phyloP scores from a whole-genome alignment of 192 early-diverging fungal genomes.

The Obelidium mucronatum region DNA sequence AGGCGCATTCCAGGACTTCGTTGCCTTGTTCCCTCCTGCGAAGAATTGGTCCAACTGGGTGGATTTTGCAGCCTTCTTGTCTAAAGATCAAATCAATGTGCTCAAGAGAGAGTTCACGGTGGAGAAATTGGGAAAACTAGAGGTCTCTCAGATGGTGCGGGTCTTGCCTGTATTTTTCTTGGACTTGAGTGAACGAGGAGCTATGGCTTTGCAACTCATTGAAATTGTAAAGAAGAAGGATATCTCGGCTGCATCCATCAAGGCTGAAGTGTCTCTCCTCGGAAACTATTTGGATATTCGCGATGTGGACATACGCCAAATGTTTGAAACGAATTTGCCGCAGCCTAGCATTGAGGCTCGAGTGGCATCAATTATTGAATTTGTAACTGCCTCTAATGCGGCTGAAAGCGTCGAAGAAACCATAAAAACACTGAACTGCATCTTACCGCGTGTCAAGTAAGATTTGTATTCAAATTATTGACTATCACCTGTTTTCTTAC shows the following conservation, averaged over 20 bases:
- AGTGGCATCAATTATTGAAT: not conserved
- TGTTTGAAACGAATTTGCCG: not conserved
- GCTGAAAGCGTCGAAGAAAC: constrained; percentile 7
- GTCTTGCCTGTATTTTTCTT: not conserved
- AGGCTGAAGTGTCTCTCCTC: not conserved
- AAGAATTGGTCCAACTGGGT: too few species aligned
- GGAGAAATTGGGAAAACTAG: not conserved
- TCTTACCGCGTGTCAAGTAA: too few species aligned
- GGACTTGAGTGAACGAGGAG: not conserved
- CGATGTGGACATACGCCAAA: not conserved
- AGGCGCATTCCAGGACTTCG: too few species aligned
- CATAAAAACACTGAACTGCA: too few species aligned
- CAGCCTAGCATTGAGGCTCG: constrained; percentile 8
- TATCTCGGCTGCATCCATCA: not conserved
- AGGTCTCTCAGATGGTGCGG: not conserved
- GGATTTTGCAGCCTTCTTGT: too few species aligned
- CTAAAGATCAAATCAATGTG: not conserved
- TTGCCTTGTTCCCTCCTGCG: too few species aligned
- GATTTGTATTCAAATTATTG: too few species aligned
- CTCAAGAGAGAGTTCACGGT: not conserved
- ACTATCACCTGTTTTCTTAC: not conserved
- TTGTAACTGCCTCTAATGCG: not conserved
- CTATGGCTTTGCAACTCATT: not conserved
- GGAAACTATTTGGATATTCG: not conserved
- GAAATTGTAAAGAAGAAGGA: not conserved